Percentiles rank a stretch among this genome's conserved stretches.
These are phyloP conservation scores for Xylaria sp. DNA, from an alignment of 2,329 filamentous ascomycete species.

Conservation along the genomic window DNA sequence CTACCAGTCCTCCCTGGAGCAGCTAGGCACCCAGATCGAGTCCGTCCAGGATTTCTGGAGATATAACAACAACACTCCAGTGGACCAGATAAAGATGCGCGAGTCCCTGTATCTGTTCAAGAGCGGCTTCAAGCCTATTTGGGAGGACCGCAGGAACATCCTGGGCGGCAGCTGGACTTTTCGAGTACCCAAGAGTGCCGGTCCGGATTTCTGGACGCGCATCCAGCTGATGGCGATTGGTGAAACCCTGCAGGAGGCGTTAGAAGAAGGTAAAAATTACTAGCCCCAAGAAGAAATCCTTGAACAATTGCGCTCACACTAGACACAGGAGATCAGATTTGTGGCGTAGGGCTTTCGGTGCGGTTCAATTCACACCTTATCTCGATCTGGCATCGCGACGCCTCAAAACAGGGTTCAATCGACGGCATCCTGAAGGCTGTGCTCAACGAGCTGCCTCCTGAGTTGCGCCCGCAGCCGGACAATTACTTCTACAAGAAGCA, in stretches of 20 bases:
- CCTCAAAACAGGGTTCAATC: constrained; percentile 80
- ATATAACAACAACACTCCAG: constrained; percentile 83
- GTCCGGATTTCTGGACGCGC: constrained; percentile 82
- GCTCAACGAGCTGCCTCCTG: constrained; percentile 76
- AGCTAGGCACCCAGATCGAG: constrained; percentile 74
- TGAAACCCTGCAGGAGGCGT: constrained; percentile 78
- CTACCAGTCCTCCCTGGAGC: constrained; percentile 68
- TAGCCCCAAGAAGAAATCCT: background rate
- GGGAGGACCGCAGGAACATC: constrained; percentile 88
- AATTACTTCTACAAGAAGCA: constrained; percentile 91
- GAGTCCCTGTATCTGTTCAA: constrained; percentile 86
- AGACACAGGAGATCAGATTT: constrained; percentile 80
- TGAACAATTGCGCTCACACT: constrained; percentile 15
- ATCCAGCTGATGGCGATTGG: constrained; percentile 85
- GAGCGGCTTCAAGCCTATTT: constrained; percentile 78
- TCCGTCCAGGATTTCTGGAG: constrained; percentile 88
- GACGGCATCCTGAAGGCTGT: constrained; percentile 79
- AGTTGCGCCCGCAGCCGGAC: constrained; percentile 76
- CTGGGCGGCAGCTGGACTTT: constrained; percentile 93
- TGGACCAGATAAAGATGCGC: constrained; percentile 79
- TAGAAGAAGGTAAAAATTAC: constrained; percentile 71
- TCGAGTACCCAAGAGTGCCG: constrained; percentile 80
- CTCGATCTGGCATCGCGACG: constrained; percentile 92
- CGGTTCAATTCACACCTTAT: constrained; percentile 91
- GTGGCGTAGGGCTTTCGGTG: constrained; percentile 86